Evolutionary conservation across 257 asterid species (phyloP).

Genomic region (Capsicum chinense): DNA sequence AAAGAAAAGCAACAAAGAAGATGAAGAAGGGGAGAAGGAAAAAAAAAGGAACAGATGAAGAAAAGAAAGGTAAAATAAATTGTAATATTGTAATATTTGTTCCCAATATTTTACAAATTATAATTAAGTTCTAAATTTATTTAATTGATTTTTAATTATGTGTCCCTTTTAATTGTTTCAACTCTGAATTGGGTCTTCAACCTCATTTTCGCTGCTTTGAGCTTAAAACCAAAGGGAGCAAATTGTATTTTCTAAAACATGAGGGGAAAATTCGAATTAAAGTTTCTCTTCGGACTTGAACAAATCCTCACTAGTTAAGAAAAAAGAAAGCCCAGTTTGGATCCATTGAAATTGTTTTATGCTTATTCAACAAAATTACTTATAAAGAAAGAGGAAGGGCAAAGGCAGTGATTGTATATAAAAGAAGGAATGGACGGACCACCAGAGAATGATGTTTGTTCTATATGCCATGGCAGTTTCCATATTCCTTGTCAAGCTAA

Average conservation of each 20-base stretch:
- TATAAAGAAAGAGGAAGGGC: slow-evolving; percentile 14
- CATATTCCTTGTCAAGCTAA: slow-evolving; percentile 86
- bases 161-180: too few species aligned
- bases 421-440: slow-evolving; percentile 70
- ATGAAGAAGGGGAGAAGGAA: too few species aligned
- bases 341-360: neutral
- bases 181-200: too few species aligned
- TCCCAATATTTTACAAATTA: too few species aligned
- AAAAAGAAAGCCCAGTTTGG: neutral
- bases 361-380: neutral
- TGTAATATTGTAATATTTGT: too few species aligned
- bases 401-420: slow-evolving; percentile 14
- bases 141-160: too few species aligned
- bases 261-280: neutral
- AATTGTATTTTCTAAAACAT: neutral
- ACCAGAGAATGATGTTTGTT: slow-evolving; percentile 78
- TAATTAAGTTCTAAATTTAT: too few species aligned
- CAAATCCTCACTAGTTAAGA: neutral
- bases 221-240: neutral
- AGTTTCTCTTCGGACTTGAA: neutral
- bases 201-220: neutral
- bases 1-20: too few species aligned
- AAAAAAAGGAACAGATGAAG: too few species aligned
- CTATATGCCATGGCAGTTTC: slow-evolving; percentile 76
- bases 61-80: too few species aligned